phyloP scores from a whole-genome alignment of 805 yeast genomes.

The Yarrowia divulgata region DNA sequence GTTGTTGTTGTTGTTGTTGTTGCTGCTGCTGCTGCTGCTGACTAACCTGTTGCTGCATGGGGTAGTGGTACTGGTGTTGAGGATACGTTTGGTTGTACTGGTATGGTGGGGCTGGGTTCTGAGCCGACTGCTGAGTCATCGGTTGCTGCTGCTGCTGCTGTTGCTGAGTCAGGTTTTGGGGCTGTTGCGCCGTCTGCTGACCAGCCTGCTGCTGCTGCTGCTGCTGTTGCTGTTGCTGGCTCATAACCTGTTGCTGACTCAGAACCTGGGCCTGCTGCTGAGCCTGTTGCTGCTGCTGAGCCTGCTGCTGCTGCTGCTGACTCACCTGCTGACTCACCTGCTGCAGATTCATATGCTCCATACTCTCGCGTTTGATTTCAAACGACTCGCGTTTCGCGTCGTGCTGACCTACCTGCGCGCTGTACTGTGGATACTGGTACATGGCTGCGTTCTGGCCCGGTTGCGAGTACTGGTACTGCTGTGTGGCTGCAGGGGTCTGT shows the following conservation, averaged over 20 bases:
- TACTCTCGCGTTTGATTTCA: constrained; percentile 10
- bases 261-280: too few species aligned
- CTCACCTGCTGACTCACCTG: not conserved
- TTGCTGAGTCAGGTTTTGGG: not conserved
- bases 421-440: constrained; percentile 5
- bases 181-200: constrained; percentile 4
- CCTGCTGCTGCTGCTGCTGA: not conserved
- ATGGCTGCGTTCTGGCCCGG: not conserved
- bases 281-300: not conserved
- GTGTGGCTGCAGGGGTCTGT: constrained; percentile 5
- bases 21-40: constrained; percentile 14
- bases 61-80: constrained; percentile 33
- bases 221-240: not conserved
- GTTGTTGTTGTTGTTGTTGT: constrained; percentile 13
- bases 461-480: constrained; percentile 1
- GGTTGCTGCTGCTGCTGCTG: constrained; percentile 17
- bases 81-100: constrained; percentile 37
- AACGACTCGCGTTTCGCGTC: constrained; percentile 18
- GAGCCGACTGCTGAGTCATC: constrained; percentile 1
- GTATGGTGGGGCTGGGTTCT: constrained; percentile 4
- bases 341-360: not conserved
- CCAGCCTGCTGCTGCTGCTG: not conserved
- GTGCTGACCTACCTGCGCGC: not conserved
- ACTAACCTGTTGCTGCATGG: constrained; percentile 7
- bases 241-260: not conserved